Evolutionary conservation across 2,329 filamentous ascomycete species (phyloP), one percentile per base, ranked within the genome.

Genomic region (Grosmannia serpens): DNA sequence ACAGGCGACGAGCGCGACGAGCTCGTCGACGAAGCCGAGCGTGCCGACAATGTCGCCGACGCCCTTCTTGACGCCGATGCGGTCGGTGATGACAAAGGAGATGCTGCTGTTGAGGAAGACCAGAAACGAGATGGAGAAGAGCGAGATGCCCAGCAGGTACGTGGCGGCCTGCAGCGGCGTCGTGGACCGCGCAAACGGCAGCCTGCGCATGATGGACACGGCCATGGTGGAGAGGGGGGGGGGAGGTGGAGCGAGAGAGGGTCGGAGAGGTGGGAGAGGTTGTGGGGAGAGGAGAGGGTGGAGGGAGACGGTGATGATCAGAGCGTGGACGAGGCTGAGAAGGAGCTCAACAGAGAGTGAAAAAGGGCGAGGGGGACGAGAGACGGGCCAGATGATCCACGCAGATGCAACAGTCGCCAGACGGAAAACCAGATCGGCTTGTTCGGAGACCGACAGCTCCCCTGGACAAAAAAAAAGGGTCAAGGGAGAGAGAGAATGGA

Each of bases 111-210:
- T 94, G 62, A 95, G 81, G 73, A 95, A 95, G 67, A 95, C 89
- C 64, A 95, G 86, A 74, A 94, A 94, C 58, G 87, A 87, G 67
- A 95, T 94, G 71, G 85, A 89, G 76, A 92, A 92, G 65, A 95
- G 83, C 61, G 87, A 88, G 67, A 94, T 87, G 68, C 86, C 86
- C 63, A 91, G 79, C 41, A 95, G 83, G 70, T 95, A 95, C 33
- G 88, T 87, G 59, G 80, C 70, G n/a, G 82, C 84, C 67, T 87
- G 83, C 24, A 81, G 69, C 5, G 77, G 73, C 15, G 83, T 85
- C n/a, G 81, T 83, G 51, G 79, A 76, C 26, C 76, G 70, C 62
- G 81, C 76, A 71, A 86, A 86, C 31, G 83, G 83, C 57, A 83
- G 72, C 61, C 75, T 70, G 59, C 75, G 77, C 62, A 80, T 65